Evolutionary conservation across 495 filamentous ascomycete species (phyloP).

Genomic region (Penicillium goetzii): DNA sequence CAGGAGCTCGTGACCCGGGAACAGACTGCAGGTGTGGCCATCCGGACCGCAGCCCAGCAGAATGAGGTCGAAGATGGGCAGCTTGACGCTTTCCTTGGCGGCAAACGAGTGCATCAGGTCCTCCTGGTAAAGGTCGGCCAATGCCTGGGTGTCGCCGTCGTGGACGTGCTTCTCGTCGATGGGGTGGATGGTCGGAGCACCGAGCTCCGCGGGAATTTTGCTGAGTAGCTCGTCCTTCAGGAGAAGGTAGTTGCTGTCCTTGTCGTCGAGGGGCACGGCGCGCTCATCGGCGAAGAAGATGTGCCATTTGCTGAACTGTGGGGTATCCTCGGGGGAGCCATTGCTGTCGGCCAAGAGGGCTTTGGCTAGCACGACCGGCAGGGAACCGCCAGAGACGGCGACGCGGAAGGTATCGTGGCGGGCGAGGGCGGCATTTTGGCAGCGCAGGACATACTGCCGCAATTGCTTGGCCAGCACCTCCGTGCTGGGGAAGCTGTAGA

Average conservation of each 20-base stretch:
- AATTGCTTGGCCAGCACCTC: conserved; percentile 73
- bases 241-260: conserved; percentile 91
- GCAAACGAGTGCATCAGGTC: conserved; percentile 81
- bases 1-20: conserved; percentile 85
- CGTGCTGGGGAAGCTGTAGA: conserved; percentile 75
- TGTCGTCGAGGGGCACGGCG: conserved; percentile 85
- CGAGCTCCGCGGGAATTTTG: conserved; percentile 72
- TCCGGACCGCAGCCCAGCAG: conserved; percentile 93
- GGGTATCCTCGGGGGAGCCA: conserved; percentile 59
- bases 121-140: conserved; percentile 93
- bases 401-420: conserved; percentile 87
- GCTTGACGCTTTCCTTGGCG: conserved; percentile 80
- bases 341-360: conserved; percentile 70
- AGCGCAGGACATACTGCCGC: conserved; percentile 76
- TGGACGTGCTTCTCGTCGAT: conserved; percentile 74
- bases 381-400: conserved; percentile 91
- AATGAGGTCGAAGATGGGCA: conserved; percentile 92
- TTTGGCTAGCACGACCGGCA: conserved; percentile 81
- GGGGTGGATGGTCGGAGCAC: conserved; percentile 71
- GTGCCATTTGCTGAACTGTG: conserved; percentile 88
- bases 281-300: conserved; percentile 99
- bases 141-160: conserved; percentile 84
- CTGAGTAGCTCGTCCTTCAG: conserved; percentile 84
- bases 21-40: conserved; percentile 95
- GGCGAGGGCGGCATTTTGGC: conserved; percentile 74